Conservation (phyloP, 129 eudicot genomes). For the Tagetes patula region DNA sequence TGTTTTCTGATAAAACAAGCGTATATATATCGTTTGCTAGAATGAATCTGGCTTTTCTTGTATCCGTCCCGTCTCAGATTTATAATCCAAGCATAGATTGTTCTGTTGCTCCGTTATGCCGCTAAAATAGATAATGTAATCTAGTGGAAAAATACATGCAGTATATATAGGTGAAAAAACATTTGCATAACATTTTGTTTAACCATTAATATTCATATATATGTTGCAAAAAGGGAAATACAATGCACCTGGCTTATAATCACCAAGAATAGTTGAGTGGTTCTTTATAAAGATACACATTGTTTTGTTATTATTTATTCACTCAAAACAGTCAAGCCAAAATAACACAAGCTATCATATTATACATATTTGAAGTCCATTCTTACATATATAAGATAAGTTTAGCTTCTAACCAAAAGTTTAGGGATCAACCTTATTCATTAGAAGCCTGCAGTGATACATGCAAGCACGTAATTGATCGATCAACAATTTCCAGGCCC, state of each 20-base stretch:
- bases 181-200: constrained; percentile 13
- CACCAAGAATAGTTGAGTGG: constrained; percentile 18
- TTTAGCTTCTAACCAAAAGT: constrained; percentile 15
- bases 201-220: not conserved
- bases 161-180: not conserved
- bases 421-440: constrained; percentile 15
- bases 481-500: constrained; percentile 29
- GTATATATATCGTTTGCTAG: too few species aligned
- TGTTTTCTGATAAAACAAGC: too few species aligned
- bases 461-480: not conserved
- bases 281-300: constrained; percentile 23
- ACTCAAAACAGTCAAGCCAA: constrained; percentile 9
- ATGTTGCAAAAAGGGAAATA: constrained; percentile 15
- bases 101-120: not conserved
- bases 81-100: not conserved
- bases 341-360: constrained; percentile 25
- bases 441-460: not conserved
- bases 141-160: not conserved
- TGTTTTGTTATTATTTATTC: constrained; percentile 25
- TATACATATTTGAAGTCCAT: constrained; percentile 18
- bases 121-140: not conserved
- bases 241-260: constrained; percentile 12
- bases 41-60: too few species aligned
- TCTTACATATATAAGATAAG: constrained; percentile 24
- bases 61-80: too few species aligned